Base-by-base conservation (phyloP, 495 filamentous ascomycete genomes). In the Hypoxylon rickii region DNA sequence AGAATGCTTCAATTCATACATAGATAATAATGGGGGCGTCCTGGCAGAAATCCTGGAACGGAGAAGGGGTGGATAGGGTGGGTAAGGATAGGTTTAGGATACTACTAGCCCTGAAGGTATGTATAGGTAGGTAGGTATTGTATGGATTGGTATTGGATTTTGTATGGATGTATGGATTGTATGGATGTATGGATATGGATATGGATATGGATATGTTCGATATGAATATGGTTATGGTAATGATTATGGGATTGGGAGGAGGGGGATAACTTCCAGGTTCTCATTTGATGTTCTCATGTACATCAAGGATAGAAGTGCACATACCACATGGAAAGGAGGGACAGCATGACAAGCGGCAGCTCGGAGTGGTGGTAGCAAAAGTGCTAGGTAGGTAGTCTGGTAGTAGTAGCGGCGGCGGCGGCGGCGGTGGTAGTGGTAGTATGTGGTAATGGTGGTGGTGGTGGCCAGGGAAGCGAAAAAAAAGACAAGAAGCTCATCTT, bases 21-120 rank as follows among this genome's bases (percentile, higher is more conserved):
- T 34, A 18, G 34, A 57, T 12, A 55, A 54, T 49, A 49, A 57
- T 56, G 47, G 58, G 58, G 52, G 50, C 44, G 58, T 62, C 32
- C 52, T 56, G 46, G 58, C 21, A 53, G 48, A 56, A 57, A 63
- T 57, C 53, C 59, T 63, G 47, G 58, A 50, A 61, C 45, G 45
- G 45, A 55, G 45, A 54, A 34, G 38, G 19, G 58, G 32, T 33
- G 24, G 24, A 29, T 29, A 29, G 24, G 24, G 10, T 29, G 10
- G 24, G 10, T 10, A 29, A 29, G 24, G 10, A 29, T 29, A 29
- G 10, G 24, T 4, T 10, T 4, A 29, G 24, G 10, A 29, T 29
- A 29, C 24, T 4, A 29, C 24, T 4, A 29, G 24, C 4, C 10
- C 4, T 4, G 10, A 4, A 10, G 24, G 10, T 29, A 10, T 29